These are phyloP conservation scores for Sordariomycetes sp. DNA, from an alignment of 2,329 filamentous ascomycete species.

Conservation along the genomic window DNA sequence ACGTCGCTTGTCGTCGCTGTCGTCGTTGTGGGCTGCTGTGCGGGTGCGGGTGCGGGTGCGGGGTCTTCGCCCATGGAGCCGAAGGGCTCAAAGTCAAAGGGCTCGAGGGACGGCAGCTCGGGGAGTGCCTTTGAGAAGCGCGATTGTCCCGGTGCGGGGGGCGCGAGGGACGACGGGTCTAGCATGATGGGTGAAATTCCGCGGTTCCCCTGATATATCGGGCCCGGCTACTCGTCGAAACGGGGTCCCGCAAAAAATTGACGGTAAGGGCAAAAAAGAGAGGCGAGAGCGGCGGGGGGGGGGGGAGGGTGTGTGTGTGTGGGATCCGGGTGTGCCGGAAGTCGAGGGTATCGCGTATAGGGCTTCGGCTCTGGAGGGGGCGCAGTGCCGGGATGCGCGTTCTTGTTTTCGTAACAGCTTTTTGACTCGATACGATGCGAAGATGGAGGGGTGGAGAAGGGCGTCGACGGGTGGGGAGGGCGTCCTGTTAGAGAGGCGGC, in stretches of 20 bases:
- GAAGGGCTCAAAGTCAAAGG: conserved; percentile 5
- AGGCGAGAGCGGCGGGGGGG: not conserved
- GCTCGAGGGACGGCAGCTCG: conserved; percentile 25
- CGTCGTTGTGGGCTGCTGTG: conserved; percentile 2
- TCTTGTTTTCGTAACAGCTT: not conserved
- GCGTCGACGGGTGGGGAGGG: not conserved
- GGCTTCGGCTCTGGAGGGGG: not conserved
- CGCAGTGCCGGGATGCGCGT: not conserved
- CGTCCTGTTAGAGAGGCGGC: not conserved
- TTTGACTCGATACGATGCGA: not conserved
- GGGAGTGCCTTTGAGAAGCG: conserved; percentile 47
- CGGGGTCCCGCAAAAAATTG: not conserved
- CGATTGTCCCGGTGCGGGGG: conserved; percentile 28
- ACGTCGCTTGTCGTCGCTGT: not conserved
- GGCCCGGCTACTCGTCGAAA: not conserved
- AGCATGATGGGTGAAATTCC: conserved; percentile 6
- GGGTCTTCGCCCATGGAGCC: not conserved
- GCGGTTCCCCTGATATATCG: conserved; percentile 3
- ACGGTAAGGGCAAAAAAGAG: no score
- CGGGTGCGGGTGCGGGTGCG: conserved; percentile 5
- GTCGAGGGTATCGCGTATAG: not conserved
- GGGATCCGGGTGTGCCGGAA: not conserved
- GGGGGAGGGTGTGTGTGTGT: not conserved
- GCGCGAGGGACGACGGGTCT: conserved; percentile 12
- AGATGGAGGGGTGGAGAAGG: not conserved